Base-by-base conservation (phyloP, 805 yeast genomes). In the Helenozyma baotianmanensis region DNA sequence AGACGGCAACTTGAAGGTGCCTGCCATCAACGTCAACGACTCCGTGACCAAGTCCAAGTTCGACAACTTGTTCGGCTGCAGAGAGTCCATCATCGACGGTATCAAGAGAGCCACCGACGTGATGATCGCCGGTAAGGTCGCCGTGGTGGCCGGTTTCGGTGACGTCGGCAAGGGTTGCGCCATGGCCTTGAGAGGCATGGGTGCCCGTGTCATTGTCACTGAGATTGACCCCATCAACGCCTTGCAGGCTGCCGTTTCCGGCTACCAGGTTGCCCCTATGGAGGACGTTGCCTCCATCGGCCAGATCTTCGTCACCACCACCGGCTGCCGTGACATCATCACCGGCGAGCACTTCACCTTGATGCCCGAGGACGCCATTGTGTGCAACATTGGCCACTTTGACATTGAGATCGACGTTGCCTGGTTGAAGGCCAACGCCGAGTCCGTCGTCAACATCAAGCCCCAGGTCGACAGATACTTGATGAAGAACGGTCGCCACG, bases 81-180 rank as follows among this genome's bases (percentile, higher is more conserved):
- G 97, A 72, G 98, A 90, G 78, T 90, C 98, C 47, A 80, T 90
- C 56, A 76, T 90, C 51, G 98, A 90, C 71, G 98, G 98, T 76
- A 90, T 90, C 69, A 90, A 90, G 82, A 87, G 97, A 76, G 98
- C 97, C 67, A 90, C 98, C 60, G 98, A 90, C 62, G 97, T 90
- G 56, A 92, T 90, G 97, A 82, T 90, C 61, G 97, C 97, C 52
- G 98, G 98, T 75, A 90, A 90, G 77, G 92, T 86, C 61, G 95
- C 97, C 43, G 94, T 90, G 56, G 97, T 90, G 56, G 97, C 96
- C 44, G 98, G 98, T 72, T 90, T 81, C 76, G 98, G 98, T 80
- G 98, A 90, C 65, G 98, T 90, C 62, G 98, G 98, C 76, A 90
- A 90, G 76, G 98, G 98, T 69, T 90, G 98, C 80, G 97, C 96